These are phyloP conservation scores for Ustulina deusta DNA, from an alignment of 2,329 filamentous ascomycete species.

Conservation along the genomic window DNA sequence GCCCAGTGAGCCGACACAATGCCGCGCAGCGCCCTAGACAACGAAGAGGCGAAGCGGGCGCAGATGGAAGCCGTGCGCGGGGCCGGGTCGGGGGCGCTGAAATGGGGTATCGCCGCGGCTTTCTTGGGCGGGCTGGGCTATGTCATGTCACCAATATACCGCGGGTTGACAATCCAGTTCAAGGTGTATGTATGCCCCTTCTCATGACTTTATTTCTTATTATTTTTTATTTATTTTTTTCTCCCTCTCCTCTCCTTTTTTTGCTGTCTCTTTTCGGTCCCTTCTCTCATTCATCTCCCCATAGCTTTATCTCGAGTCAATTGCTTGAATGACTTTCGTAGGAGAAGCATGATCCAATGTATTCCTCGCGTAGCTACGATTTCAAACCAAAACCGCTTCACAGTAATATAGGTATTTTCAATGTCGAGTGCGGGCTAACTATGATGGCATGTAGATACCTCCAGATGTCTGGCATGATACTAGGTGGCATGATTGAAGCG, in stretches of 20 bases:
- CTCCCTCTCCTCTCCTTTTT: not conserved
- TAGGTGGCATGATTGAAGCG: slow-evolving; percentile 81
- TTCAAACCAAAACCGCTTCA: not conserved
- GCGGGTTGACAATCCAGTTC: slow-evolving; percentile 78
- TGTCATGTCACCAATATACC: slow-evolving; percentile 76
- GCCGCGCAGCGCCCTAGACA: slow-evolving; percentile 68
- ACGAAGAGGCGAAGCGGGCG: slow-evolving; percentile 75
- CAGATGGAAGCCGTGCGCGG: slow-evolving; percentile 78
- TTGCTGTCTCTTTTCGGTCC: not conserved
- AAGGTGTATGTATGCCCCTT: slow-evolving; percentile 71
- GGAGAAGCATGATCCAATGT: slow-evolving; percentile 1
- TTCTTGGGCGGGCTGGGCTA: slow-evolving; percentile 73
- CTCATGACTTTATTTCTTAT: not conserved
- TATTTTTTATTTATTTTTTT: not conserved
- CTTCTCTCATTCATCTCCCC: not conserved
- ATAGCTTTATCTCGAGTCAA: not conserved
- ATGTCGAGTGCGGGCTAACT: slow-evolving; percentile 9
- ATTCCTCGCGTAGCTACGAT: not conserved
- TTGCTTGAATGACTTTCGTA: not conserved
- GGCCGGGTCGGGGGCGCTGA: slow-evolving; percentile 73
- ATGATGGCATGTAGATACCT: slow-evolving; percentile 70
- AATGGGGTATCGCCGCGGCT: slow-evolving; percentile 77
- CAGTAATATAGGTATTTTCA: not conserved
- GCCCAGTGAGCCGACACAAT: slow-evolving; percentile 19
- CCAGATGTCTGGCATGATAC: slow-evolving; percentile 87